A percentile compares a stretch with the other conserved stretches of the same genome.
phyloP scores from a whole-genome alignment of 495 filamentous ascomycete species.

The Sphaerosporella brunnea region DNA sequence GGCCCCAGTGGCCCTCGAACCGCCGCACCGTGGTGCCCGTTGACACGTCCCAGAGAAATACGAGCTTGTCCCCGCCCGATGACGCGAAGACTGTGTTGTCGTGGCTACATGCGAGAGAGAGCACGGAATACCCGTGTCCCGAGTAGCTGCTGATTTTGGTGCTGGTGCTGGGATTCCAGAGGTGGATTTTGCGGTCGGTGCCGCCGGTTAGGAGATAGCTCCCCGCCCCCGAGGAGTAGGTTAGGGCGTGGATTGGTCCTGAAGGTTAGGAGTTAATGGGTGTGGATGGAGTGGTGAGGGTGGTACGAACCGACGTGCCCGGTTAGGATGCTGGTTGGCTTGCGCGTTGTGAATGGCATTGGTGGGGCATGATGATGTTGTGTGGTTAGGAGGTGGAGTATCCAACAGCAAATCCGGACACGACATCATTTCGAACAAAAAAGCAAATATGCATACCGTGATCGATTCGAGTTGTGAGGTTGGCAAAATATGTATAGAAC shows the following conservation, averaged over 20 bases:
- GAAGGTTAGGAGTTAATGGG: background rate
- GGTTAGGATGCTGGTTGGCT: conserved; percentile 13
- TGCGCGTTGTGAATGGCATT: conserved; percentile 25
- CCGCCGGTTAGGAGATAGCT: conserved; percentile 36
- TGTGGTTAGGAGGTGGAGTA: too few relatives aligned
- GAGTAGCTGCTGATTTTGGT: conserved; percentile 67
- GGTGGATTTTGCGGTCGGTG: conserved; percentile 19
- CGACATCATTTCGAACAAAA: too few relatives aligned
- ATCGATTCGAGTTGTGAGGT: too few relatives aligned
- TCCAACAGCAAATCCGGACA: too few relatives aligned
- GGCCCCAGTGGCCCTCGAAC: conserved; percentile 52
- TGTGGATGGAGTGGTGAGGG: background rate
- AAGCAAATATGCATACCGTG: too few relatives aligned
- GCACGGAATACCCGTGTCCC: conserved; percentile 78
- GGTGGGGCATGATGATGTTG: too few relatives aligned
- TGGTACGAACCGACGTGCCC: conserved; percentile 18
- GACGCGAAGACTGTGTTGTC: conserved; percentile 70
- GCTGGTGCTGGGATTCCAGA: conserved; percentile 25
- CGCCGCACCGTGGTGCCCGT: conserved; percentile 55
- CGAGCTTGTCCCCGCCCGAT: conserved; percentile 69
- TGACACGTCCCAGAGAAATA: conserved; percentile 87
- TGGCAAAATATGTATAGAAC: too few relatives aligned
- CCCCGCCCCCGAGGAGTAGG: conserved; percentile 48
- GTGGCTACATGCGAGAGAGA: conserved; percentile 52
- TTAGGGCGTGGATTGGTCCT: conserved; percentile 58